A percentile compares a stretch with the other conserved stretches of the same genome.
These are phyloP conservation scores for Candida mattraensis DNA, from an alignment of 805 yeast genomes.

Conservation along the genomic window DNA sequence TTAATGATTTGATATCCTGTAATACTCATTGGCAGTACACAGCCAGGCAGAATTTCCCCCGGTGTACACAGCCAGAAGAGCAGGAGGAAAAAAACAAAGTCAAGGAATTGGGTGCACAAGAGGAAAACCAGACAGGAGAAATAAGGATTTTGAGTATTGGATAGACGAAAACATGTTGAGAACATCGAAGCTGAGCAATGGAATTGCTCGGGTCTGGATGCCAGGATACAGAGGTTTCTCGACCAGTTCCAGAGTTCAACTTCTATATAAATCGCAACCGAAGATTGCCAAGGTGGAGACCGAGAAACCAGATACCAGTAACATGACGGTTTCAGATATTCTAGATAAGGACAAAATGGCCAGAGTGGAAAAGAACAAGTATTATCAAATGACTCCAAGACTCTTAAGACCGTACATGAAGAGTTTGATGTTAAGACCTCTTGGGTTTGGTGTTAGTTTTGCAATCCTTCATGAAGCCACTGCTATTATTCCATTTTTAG, in stretches of 20 bases:
- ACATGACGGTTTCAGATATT: slow-evolving; percentile 17
- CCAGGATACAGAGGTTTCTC: slow-evolving; percentile 6
- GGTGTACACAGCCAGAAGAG: no score
- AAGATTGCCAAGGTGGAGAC: slow-evolving; percentile 13
- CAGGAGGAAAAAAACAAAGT: no score
- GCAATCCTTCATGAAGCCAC: slow-evolving; percentile 52
- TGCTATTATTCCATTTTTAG: slow-evolving; percentile 52
- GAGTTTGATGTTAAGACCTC: slow-evolving; percentile 31
- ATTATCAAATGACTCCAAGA: slow-evolving; percentile 31
- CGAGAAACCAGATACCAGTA: neutral
- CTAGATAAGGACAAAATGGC: slow-evolving; percentile 25
- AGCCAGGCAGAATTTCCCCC: no score
- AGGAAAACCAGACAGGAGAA: no score
- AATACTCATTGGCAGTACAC: no score
- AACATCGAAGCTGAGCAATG: no score
- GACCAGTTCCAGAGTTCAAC: neutral
- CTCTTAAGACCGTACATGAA: slow-evolving; percentile 34
- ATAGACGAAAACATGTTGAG: no score
- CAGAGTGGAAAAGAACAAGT: slow-evolving; percentile 30
- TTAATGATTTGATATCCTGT: no score
- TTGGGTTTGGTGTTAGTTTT: slow-evolving; percentile 45
- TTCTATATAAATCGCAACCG: slow-evolving; percentile 29
- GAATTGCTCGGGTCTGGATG: no score
- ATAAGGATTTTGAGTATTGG: neutral
- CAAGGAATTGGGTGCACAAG: no score